Percentiles rank a stretch among this genome's conserved stretches.
Evolutionary conservation across 768 basidiomycete species (phyloP).

Genomic region (Hebeloma cylindrosporum): DNA sequence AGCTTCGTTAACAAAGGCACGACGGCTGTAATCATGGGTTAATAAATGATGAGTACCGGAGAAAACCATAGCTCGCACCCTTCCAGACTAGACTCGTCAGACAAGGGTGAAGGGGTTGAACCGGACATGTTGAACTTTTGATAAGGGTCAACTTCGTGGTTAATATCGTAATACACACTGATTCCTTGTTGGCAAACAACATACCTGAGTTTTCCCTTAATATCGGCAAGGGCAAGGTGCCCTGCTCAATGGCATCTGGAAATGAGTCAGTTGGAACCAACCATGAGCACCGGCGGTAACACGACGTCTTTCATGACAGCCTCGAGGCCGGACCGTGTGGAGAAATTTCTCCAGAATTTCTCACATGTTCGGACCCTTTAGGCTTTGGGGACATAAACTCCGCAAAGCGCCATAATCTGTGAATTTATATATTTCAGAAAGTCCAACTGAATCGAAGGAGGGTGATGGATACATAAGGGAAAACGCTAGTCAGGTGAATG

Average conservation of each 20-base stretch:
- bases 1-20: constrained; percentile 19
- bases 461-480: too few species aligned
- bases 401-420: constrained; percentile 2
- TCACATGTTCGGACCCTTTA: not conserved
- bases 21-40: constrained; percentile 3
- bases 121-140: constrained; percentile 13
- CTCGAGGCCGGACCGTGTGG: constrained; percentile 18
- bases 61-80: constrained; percentile 13
- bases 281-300: constrained; percentile 16
- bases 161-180: not conserved
- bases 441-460: too few species aligned
- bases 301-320: constrained; percentile 13
- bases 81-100: constrained; percentile 25
- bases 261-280: constrained; percentile 3
- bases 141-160: not conserved
- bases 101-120: constrained; percentile 20
- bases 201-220: constrained; percentile 1
- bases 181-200: not conserved
- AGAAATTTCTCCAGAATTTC: constrained; percentile 9
- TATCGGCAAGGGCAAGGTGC: not conserved
- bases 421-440: too few species aligned
- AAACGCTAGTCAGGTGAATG: too few species aligned
- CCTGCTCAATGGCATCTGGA: not conserved
- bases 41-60: not conserved
- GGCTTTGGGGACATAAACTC: not conserved